Percentiles rank a stretch among this genome's conserved stretches.
phyloP scores from a whole-genome alignment of 495 filamentous ascomycete genomes.

The Penicillium riverlandense region DNA sequence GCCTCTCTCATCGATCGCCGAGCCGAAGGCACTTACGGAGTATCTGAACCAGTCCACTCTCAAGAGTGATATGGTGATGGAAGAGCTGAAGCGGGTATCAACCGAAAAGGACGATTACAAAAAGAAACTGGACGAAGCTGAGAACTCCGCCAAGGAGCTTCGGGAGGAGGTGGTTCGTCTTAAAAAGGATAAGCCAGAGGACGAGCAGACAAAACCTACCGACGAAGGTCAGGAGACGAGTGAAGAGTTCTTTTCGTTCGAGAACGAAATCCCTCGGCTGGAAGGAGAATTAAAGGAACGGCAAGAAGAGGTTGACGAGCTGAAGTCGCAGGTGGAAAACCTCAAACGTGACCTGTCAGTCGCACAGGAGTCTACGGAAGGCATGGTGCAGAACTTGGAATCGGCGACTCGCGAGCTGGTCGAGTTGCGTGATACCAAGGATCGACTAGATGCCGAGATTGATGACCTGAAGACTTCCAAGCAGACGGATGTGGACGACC shows the following conservation, averaged over 20 bases:
- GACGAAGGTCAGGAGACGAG: constrained; percentile 35
- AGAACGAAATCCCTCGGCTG: constrained; percentile 64
- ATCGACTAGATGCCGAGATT: constrained; percentile 44
- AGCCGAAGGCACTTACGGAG: constrained; percentile 79
- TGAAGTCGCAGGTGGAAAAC: constrained; percentile 55
- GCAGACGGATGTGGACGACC: constrained; percentile 30
- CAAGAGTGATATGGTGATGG: constrained; percentile 82
- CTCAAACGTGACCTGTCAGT: constrained; percentile 47
- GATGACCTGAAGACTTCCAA: constrained; percentile 25
- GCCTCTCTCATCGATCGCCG: constrained; percentile 77
- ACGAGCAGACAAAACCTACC: constrained; percentile 14
- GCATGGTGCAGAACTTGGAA: constrained; percentile 57
- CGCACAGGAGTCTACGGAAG: constrained; percentile 57
- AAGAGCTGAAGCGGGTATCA: constrained; percentile 84
- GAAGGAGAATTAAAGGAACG: constrained; percentile 52
- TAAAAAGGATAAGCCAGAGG: constrained; percentile 27
- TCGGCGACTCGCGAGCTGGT: constrained; percentile 51
- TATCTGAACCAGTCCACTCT: constrained; percentile 87
- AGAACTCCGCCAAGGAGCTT: constrained; percentile 55
- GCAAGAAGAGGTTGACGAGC: constrained; percentile 57
- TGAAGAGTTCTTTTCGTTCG: constrained; percentile 88
- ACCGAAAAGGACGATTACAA: constrained; percentile 75
- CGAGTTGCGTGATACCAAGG: constrained; percentile 49
- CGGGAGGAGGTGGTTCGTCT: constrained; percentile 44
- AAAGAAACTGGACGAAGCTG: constrained; percentile 62